Evolutionary conservation across 1,139 yeast species (phyloP).

Genomic region (Suhomyces atakaporum): DNA sequence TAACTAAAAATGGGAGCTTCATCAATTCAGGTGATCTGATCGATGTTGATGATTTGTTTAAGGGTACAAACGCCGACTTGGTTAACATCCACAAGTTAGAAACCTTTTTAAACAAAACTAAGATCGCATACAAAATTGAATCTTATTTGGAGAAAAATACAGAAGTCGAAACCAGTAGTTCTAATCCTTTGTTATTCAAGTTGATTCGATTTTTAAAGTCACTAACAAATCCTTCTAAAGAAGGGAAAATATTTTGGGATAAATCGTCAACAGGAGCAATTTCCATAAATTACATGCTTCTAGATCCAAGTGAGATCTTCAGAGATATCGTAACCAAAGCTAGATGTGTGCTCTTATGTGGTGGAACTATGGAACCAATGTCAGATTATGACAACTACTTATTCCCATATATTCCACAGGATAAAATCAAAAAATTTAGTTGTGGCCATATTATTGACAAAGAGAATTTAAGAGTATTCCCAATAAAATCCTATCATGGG

Average conservation of each 20-base stretch:
- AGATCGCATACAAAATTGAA: conserved; percentile 84
- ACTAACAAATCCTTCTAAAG: conserved; percentile 72
- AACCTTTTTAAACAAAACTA: conserved; percentile 62
- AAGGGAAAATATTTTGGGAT: conserved; percentile 81
- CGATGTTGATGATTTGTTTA: conserved; percentile 52
- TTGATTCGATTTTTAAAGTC: conserved; percentile 65
- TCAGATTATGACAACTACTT: conserved; percentile 65
- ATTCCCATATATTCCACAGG: conserved; percentile 55
- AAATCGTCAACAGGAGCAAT: conserved; percentile 23
- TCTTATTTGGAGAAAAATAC: conserved; percentile 53
- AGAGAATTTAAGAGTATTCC: conserved; percentile 62
- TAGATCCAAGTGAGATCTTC: conserved; percentile 80
- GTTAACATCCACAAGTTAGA: conserved; percentile 72
- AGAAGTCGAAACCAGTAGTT: conserved; percentile 18
- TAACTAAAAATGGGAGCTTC: conserved; percentile 26
- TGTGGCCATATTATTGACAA: conserved; percentile 88
- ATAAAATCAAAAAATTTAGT: conserved; percentile 54
- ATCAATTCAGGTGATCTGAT: conserved; percentile 57
- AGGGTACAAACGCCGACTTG: conserved; percentile 62
- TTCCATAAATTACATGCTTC: conserved; percentile 64
- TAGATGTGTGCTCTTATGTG: conserved; percentile 77
- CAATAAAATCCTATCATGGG: conserved; percentile 36
- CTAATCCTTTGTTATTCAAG: conserved; percentile 65
- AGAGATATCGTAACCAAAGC: conserved; percentile 65
- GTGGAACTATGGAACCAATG: conserved; percentile 96